Percentiles rank a stretch among this genome's conserved stretches.
Evolutionary conservation across 2,329 filamentous ascomycete species (phyloP).

Genomic region (Neofusicoccum umdonicola): DNA sequence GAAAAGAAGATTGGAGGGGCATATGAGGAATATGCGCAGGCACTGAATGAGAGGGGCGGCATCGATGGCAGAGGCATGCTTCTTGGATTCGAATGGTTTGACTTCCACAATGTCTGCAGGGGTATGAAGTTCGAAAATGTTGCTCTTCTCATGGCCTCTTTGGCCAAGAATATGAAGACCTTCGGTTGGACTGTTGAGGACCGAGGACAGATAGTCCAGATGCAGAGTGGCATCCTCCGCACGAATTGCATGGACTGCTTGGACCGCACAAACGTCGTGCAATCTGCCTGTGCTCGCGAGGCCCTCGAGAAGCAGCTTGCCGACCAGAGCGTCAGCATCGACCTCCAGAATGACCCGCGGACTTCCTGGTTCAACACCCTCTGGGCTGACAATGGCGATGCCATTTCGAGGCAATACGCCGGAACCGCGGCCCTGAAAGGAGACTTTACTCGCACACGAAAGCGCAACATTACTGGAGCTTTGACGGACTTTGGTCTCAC

Average conservation of each 20-base stretch:
- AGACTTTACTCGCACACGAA: slow-evolving; percentile 88
- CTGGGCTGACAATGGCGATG: slow-evolving; percentile 97
- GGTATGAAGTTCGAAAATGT: slow-evolving; percentile 99
- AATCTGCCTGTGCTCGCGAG: slow-evolving; percentile 83
- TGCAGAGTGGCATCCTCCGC: slow-evolving; percentile 75
- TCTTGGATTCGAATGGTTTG: slow-evolving; percentile 89
- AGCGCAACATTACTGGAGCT: slow-evolving; percentile 86
- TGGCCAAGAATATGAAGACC: slow-evolving; percentile 65
- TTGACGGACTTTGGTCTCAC: slow-evolving; percentile 89
- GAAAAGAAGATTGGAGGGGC: slow-evolving; percentile 76
- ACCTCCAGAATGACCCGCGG: slow-evolving; percentile 70
- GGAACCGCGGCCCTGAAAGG: slow-evolving; percentile 95
- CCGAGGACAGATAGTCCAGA: slow-evolving; percentile 40
- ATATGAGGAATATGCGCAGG: slow-evolving; percentile 67
- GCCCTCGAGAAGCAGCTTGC: slow-evolving; percentile 78
- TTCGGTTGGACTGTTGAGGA: slow-evolving; percentile 68
- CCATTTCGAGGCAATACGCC: slow-evolving; percentile 92
- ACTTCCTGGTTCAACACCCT: slow-evolving; percentile 93
- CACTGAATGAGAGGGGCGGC: slow-evolving; percentile 61
- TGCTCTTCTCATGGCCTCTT: slow-evolving; percentile 68
- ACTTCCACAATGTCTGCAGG: slow-evolving; percentile 87
- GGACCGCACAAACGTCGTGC: slow-evolving; percentile 92
- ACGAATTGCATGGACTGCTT: slow-evolving; percentile 99
- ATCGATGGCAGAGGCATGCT: slow-evolving; percentile 47
- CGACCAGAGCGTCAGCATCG: slow-evolving; percentile 72